Base-by-base conservation (phyloP, 345 rosid genomes). In the Isatis tinctoria region DNA sequence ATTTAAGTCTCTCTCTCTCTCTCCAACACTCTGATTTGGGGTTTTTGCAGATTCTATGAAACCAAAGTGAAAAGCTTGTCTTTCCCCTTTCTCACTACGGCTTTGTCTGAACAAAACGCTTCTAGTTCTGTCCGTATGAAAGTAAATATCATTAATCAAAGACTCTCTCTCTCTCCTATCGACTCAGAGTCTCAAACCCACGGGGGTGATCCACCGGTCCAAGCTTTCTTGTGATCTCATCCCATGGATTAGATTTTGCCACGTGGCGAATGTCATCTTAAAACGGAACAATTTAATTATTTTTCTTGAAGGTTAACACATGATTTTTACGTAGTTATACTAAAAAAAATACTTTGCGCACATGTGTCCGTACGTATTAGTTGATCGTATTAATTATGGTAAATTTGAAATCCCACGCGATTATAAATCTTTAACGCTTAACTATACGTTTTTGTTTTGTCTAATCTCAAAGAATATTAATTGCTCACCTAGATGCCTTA, bases 1-100 rank as follows among this genome's bases (percentile, higher is more conserved):
- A 79, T 75, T 83, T 68, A 82, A 77, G 62, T 74, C 77, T 74
- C 74, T 66, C 72, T 12, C 69, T 36, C 10, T 65, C 65, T 47
- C 67, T 32, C 62, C 33, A 39, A 14, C 24, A 12, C 44, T 74
- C 73, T 70, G 65, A 51, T 73, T 70, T 69, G 70, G 70, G 69
- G 64, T 26, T 33, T 63, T 69, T 70, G 66, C 66, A 63, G 71
- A 76, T 76, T 76, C 75, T 63, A 56, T 63, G 71, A 76, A 44
- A 45, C 72, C 60, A 70, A 76, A 76, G 75, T 76, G 71, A 76
- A 76, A 76, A 70, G 54, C 72, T 70, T 63, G 70, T 54, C 66
- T 76, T 69, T 70, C 80, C 76, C 28, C 72, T 49, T 49, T 28
- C 69, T 76, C 70, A 69, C 75, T 77, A 61, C 22, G 65, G 68